Base-by-base conservation (phyloP, 1,284 basidiomycete genomes). In the Tilletia caries region DNA sequence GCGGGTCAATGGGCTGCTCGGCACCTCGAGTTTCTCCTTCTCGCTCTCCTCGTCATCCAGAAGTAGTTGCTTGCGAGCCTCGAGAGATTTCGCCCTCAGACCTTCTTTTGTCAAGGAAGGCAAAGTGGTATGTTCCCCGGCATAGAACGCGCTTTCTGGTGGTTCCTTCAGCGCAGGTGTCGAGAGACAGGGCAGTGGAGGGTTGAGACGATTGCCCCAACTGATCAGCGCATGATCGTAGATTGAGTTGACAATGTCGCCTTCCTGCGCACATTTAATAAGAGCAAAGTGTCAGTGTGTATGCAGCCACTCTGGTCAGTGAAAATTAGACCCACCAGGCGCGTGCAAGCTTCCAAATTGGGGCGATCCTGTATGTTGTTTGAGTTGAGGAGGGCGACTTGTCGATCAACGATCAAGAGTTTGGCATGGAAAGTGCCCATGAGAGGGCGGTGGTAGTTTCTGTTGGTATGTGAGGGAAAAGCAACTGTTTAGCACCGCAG, bases 341-440 rank as follows among this genome's bases (percentile, higher is more conserved):
- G 72, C 44, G 73, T 64, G 66, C 79, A 81, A 3, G 79, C 84
- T 82, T 84, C 84, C 43, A 84, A 69, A 66, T 84, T 84, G 50
- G 84, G 84, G 2, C 84, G 82, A 70, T 84, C 83, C 82, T 91
- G 91, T 66, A 91, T 90, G 73, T 91, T 91, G 83, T 91, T 91
- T 69, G 87, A 88, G 82, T 90, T 90, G 74, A 92, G 84, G 68
- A 91, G 84, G 0, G 89, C 91, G 34, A 91, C 86, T 74, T 88
- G 89, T 20, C 91, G 86, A 78, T 92, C 91, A 10, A 92, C 88
- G 67, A 91, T 85, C 79, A 91, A 85, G 73, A 90, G 91, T 81
- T 92, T 91, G 58, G 89, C 88, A 76, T 92, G 91, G 83, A 92
- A 92, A 0, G 90, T 92, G 37, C 90, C 90, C 64, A 82, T 76